Base-by-base conservation (phyloP, 345 rosid genomes). In the Acer campestre region DNA sequence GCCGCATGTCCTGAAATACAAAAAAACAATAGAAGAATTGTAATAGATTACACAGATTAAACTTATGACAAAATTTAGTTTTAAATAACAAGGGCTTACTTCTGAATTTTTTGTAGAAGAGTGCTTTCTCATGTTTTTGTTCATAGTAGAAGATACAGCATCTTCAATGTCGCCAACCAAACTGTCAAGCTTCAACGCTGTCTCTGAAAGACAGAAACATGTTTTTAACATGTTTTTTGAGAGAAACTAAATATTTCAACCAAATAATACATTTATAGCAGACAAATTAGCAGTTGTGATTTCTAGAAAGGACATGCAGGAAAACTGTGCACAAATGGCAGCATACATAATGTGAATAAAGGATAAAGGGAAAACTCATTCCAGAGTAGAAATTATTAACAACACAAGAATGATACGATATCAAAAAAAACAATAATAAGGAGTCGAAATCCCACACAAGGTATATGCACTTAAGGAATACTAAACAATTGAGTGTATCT, bases 111-210 rank as follows among this genome's bases (percentile, higher is more conserved):
- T 86, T 10, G 87, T 27, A 7, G 88, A 84, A 29, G 90, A 81
- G 69, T 83, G 79, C 83, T 79, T 89, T 74, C 79, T 80, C 62
- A 84, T 80, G 82, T 86, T 95, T 84, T 85, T 90, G 80, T 79
- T 89, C 87, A 92, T 70, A 13, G 90, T 76, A 75, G 90, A 89
- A 82, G 93, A 87, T 61, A 94, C 97, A 56, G 89, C 91, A 87
- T 96, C 99, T 86, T 96, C 99, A 40, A 96, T 89, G 46, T 94
- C 97, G 78, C 98, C 98, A 65, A 91, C 90, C 79, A 94, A 78
- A 78, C 84, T 84, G 80, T 94, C 95, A 20, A 96, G 95, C 80
- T 91, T 96, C 69, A 93, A 79, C 38, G 98, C 94, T 16, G 97
- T 89, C 88, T 90, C 99, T 96, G 97, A 73, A 82, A 86, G 78